These are phyloP conservation scores for Fusarium cyanostomum DNA, from an alignment of 2,329 filamentous ascomycete species.

Conservation along the genomic window DNA sequence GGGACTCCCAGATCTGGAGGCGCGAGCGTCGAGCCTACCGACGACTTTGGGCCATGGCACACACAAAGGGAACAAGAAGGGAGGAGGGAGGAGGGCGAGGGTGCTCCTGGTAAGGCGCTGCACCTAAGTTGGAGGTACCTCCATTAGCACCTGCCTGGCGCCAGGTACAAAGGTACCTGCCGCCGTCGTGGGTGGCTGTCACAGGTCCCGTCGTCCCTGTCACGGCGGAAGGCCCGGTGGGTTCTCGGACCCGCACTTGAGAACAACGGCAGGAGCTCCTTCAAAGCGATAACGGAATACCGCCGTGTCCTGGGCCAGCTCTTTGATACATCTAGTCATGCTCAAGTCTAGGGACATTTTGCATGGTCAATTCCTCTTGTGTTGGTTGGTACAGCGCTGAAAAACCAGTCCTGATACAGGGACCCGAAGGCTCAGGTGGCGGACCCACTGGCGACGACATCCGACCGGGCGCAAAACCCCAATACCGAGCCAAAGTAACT, in stretches of 20 bases:
- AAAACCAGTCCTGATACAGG: constrained; percentile 36
- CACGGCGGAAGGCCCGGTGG: constrained; percentile 40
- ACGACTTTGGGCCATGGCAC: constrained; percentile 10
- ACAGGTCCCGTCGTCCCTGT: constrained; percentile 20
- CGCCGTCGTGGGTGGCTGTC: constrained; percentile 15
- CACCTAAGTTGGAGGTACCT: constrained; percentile 31
- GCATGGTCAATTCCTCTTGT: neutral
- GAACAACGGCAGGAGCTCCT: constrained; percentile 5
- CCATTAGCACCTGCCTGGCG: constrained; percentile 30
- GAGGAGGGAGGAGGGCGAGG: constrained; percentile 34
- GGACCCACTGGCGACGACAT: constrained; percentile 49
- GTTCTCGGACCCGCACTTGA: constrained; percentile 40
- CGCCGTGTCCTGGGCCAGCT: neutral
- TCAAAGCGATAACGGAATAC: neutral
- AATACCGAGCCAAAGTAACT: constrained; percentile 38
- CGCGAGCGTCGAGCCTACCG: constrained; percentile 37
- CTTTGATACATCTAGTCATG: too few species aligned
- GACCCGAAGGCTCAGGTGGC: constrained; percentile 39
- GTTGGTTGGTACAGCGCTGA: constrained; percentile 28
- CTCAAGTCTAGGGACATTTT: neutral
- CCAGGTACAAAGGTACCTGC: constrained; percentile 32
- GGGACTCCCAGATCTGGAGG: constrained; percentile 43
- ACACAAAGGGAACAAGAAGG: constrained; percentile 32
- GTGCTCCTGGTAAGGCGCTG: constrained; percentile 36
- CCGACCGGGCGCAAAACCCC: constrained; percentile 43